Conservation (phyloP, 2,329 filamentous ascomycete genomes). For the Colletotrichum eremochloae region DNA sequence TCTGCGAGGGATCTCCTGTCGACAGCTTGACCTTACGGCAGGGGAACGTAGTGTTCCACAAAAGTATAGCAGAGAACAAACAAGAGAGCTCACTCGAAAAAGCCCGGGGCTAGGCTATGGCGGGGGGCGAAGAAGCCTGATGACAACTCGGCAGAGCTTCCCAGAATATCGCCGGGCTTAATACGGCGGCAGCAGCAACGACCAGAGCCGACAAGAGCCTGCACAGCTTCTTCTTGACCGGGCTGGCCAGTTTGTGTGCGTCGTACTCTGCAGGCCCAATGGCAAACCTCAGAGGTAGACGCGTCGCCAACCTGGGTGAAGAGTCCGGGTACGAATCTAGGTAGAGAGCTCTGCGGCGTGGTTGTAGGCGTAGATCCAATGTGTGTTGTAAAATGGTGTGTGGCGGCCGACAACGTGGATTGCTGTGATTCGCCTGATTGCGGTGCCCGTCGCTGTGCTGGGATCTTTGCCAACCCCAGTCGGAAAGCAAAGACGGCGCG, state of each 20-base stretch:
- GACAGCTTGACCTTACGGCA: constrained; percentile 3
- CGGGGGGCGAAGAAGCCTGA: not conserved
- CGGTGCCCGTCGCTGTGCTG: constrained; percentile 29
- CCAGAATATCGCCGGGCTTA: not conserved
- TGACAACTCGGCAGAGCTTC: not conserved
- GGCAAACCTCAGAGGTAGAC: constrained; percentile 10
- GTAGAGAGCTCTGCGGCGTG: constrained; percentile 13
- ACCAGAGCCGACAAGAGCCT: constrained; percentile 2
- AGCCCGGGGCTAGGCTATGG: not conserved
- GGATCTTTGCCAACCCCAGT: constrained; percentile 28
- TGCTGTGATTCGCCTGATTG: constrained; percentile 42
- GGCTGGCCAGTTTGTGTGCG: constrained; percentile 12
- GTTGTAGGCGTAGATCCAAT: constrained; percentile 22
- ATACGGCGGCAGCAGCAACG: not conserved
- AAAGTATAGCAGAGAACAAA: not conserved
- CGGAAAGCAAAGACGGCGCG: constrained; percentile 35
- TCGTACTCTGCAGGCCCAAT: not conserved
- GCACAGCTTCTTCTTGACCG: not conserved
- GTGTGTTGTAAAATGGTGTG: constrained; percentile 39
- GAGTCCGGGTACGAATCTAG: constrained; percentile 10
- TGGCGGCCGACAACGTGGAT: constrained; percentile 43
- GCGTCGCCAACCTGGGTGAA: constrained; percentile 23
- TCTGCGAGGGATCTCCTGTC: constrained; percentile 33
- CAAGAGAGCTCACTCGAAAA: not conserved
- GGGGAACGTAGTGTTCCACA: not conserved